Percentiles rank a stretch among this genome's conserved stretches.
Evolutionary conservation across 169 alveolate genomes (phyloP).

Genomic region (Babesia ovata): DNA sequence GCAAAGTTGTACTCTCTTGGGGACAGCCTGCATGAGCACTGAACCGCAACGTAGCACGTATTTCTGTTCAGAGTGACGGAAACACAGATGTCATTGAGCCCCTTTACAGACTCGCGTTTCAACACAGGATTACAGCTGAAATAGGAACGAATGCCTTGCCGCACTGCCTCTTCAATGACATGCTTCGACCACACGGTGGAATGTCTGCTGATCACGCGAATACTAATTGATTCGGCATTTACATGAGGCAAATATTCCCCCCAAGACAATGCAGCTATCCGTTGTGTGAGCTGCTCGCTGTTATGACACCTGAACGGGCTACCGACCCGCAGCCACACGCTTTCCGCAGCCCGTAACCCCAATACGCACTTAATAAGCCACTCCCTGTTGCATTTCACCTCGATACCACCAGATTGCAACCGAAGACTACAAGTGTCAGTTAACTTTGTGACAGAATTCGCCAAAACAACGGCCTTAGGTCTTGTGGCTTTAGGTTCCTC

Average conservation of each 20-base stretch:
- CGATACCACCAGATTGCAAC: constrained; percentile 64
- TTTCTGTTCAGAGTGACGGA: constrained; percentile 62
- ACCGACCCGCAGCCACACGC: constrained; percentile 69
- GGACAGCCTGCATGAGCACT: constrained; percentile 64
- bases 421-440: constrained; percentile 21
- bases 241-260: constrained; percentile 15
- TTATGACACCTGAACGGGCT: constrained; percentile 67
- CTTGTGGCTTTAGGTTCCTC: neutral
- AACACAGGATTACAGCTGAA: neutral
- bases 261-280: constrained; percentile 61
- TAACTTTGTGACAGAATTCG: neutral
- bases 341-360: constrained; percentile 46
- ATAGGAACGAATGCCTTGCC: constrained; percentile 32
- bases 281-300: constrained; percentile 22
- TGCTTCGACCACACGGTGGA: constrained; percentile 63
- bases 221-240: constrained; percentile 13
- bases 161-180: constrained; percentile 33
- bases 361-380: constrained; percentile 45
- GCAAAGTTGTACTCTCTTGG: constrained; percentile 51
- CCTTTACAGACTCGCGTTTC: no score
- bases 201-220: constrained; percentile 49
- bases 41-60: constrained; percentile 69
- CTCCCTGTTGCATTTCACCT: constrained; percentile 62
- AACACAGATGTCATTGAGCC: constrained; percentile 36
- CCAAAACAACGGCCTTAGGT: neutral